Evolutionary conservation across 1,284 basidiomycete species (phyloP).

Genomic region (Violaceomyces palustris): DNA sequence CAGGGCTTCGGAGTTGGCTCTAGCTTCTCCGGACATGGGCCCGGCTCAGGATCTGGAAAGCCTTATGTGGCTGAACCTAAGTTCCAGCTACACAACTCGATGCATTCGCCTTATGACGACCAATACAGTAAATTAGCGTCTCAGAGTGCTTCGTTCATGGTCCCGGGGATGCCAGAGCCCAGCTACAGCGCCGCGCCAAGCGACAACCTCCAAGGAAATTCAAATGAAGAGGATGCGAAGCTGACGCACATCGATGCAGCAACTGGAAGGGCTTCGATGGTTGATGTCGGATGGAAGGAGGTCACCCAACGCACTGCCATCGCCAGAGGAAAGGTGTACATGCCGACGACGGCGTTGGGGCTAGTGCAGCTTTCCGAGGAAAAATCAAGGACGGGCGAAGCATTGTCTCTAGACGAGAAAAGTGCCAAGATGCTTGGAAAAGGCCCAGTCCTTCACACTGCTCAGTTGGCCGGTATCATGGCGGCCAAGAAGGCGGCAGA

Average conservation of each 20-base stretch:
- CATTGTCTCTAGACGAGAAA: constrained; percentile 1
- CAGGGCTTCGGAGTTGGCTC: background rate
- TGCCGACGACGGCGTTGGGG: constrained; percentile 64
- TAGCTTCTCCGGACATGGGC: too few relatives aligned
- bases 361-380: constrained; percentile 56
- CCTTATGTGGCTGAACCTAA: too few relatives aligned
- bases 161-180: too few relatives aligned
- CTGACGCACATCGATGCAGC: constrained; percentile 66
- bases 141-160: too few relatives aligned
- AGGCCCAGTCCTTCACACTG: constrained; percentile 59
- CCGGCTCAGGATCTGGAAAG: too few relatives aligned
- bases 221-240: too few relatives aligned
- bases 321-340: constrained; percentile 71
- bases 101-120: too few relatives aligned
- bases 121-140: too few relatives aligned
- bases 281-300: constrained; percentile 67
- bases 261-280: constrained; percentile 70
- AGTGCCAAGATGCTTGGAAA: constrained; percentile 4
- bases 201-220: too few relatives aligned
- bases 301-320: constrained; percentile 67
- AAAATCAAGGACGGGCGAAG: too few relatives aligned
- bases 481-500: constrained; percentile 68
- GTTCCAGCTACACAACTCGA: too few relatives aligned
- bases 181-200: too few relatives aligned
- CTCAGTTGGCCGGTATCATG: constrained; percentile 79